These are phyloP conservation scores for Neohortaea acidophila DNA, from an alignment of 495 filamentous ascomycete species.

Conservation along the genomic window DNA sequence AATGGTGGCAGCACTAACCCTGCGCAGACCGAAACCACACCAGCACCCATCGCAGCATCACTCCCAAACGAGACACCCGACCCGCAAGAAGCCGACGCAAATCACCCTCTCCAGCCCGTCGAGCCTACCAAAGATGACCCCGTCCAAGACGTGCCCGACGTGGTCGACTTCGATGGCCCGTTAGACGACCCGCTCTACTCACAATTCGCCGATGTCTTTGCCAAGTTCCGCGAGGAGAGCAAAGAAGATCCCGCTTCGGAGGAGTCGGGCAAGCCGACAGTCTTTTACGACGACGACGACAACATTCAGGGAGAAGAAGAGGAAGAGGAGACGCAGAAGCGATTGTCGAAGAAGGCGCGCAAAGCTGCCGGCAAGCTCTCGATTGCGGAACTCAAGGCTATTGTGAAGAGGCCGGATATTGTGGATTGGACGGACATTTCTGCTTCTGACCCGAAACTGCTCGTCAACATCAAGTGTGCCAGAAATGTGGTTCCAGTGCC, in stretches of 20 bases:
- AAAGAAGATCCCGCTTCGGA: slow-evolving; percentile 44
- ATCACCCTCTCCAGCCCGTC: slow-evolving; percentile 6
- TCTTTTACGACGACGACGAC: slow-evolving; percentile 76
- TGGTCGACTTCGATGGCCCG: slow-evolving; percentile 23
- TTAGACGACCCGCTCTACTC: slow-evolving; percentile 63
- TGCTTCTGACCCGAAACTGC: slow-evolving; percentile 73
- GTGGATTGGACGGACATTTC: slow-evolving; percentile 96
- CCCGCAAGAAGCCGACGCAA: slow-evolving; percentile 10
- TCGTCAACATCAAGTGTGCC: slow-evolving; percentile 88
- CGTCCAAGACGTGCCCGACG: slow-evolving; percentile 22
- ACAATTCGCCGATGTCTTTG: slow-evolving; percentile 66
- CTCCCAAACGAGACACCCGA: slow-evolving; percentile 14
- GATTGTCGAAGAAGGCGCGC: slow-evolving; percentile 81
- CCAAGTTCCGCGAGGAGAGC: slow-evolving; percentile 43
- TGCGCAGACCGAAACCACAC: slow-evolving; percentile 11
- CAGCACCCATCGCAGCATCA: slow-evolving; percentile 22
- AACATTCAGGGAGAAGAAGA: slow-evolving; percentile 76
- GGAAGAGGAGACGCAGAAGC: slow-evolving; percentile 54
- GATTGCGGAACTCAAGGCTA: slow-evolving; percentile 83
- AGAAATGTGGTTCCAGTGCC: slow-evolving; percentile 94
- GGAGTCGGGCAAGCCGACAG: slow-evolving; percentile 68
- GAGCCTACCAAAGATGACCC: slow-evolving; percentile 18
- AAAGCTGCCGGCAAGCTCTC: slow-evolving; percentile 85
- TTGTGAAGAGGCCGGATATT: slow-evolving; percentile 80
- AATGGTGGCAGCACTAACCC: not conserved